A percentile compares a stretch with the other conserved stretches of the same genome.
These are phyloP conservation scores for Leavenworthia alabamica DNA, from an alignment of 345 rosid genomes.

Conservation along the genomic window DNA sequence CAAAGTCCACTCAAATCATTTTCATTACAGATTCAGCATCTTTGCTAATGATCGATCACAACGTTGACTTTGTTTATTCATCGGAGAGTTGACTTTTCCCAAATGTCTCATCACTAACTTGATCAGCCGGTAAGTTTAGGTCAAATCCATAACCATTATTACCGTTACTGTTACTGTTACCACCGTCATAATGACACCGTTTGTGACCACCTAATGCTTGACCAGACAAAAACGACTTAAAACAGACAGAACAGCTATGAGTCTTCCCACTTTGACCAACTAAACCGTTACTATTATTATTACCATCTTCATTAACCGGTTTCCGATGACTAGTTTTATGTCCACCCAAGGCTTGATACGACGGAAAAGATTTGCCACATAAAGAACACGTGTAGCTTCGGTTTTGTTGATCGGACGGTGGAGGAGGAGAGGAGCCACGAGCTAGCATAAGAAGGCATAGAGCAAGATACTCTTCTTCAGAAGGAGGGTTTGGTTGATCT, in stretches of 20 bases:
- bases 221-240: slow-evolving; percentile 65
- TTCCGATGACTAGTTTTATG: slow-evolving; percentile 57
- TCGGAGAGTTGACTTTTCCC: slow-evolving; percentile 28
- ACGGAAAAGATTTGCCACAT: slow-evolving; percentile 40
- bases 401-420: slow-evolving; percentile 16
- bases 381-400: slow-evolving; percentile 43
- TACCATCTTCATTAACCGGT: slow-evolving; percentile 26
- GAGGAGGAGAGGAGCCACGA: slow-evolving; percentile 30
- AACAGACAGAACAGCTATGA: slow-evolving; percentile 78
- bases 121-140: slow-evolving; percentile 53
- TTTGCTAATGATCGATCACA: slow-evolving; percentile 17
- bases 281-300: not conserved
- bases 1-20: slow-evolving; percentile 35
- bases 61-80: slow-evolving; percentile 10
- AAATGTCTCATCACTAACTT: slow-evolving; percentile 7
- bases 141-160: slow-evolving; percentile 43
- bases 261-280: slow-evolving; percentile 35
- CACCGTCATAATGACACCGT: slow-evolving; percentile 77
- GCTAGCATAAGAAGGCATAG: slow-evolving; percentile 50
- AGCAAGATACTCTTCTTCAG: slow-evolving; percentile 48
- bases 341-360: slow-evolving; percentile 58
- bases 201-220: slow-evolving; percentile 98
- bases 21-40: slow-evolving; percentile 16
- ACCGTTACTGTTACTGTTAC: slow-evolving; percentile 7
- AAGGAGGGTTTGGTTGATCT: slow-evolving; percentile 27